These are phyloP conservation scores for Metschnikowia anglica DNA, from an alignment of 805 yeast species.

Conservation along the genomic window DNA sequence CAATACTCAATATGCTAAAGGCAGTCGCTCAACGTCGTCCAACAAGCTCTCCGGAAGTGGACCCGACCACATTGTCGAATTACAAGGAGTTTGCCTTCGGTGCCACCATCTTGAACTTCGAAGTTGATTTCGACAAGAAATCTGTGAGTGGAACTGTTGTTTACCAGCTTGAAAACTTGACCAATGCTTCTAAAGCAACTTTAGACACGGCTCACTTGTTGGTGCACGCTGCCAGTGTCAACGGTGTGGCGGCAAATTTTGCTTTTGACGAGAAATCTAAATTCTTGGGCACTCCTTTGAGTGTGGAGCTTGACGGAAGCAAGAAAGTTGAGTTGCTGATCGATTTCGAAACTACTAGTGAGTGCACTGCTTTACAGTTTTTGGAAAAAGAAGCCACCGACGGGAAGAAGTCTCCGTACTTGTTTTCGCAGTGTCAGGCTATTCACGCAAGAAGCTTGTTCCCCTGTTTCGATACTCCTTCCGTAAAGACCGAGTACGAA, in stretches of 20 bases:
- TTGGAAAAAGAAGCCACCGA: conserved; percentile 70
- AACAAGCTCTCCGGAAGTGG: conserved; percentile 31
- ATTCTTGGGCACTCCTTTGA: conserved; percentile 61
- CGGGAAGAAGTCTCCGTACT: conserved; percentile 65
- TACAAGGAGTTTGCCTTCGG: conserved; percentile 53
- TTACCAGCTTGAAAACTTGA: conserved; percentile 40
- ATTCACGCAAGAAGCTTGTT: conserved; percentile 85
- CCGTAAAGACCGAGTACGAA: conserved; percentile 65
- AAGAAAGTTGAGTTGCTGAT: conserved; percentile 35
- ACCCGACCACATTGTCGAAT: conserved; percentile 79
- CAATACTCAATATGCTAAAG: conserved; percentile 8
- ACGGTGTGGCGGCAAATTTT: conserved; percentile 36
- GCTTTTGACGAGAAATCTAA: conserved; percentile 42
- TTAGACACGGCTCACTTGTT: conserved; percentile 70
- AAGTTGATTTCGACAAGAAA: conserved; percentile 54
- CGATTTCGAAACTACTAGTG: conserved; percentile 65
- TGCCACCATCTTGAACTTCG: conserved; percentile 52
- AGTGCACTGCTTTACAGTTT: conserved; percentile 87
- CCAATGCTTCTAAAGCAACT: conserved; percentile 36
- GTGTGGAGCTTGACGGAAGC: conserved; percentile 24
- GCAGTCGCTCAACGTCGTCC: conserved; percentile 18
- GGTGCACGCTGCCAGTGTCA: conserved; percentile 44
- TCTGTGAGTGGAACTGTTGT: conserved; percentile 55
- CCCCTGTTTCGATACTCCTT: conserved; percentile 91
- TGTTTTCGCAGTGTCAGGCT: conserved; percentile 90